phyloP scores from a whole-genome alignment of 805 yeast species.

The Myxozyma mucilagina region DNA sequence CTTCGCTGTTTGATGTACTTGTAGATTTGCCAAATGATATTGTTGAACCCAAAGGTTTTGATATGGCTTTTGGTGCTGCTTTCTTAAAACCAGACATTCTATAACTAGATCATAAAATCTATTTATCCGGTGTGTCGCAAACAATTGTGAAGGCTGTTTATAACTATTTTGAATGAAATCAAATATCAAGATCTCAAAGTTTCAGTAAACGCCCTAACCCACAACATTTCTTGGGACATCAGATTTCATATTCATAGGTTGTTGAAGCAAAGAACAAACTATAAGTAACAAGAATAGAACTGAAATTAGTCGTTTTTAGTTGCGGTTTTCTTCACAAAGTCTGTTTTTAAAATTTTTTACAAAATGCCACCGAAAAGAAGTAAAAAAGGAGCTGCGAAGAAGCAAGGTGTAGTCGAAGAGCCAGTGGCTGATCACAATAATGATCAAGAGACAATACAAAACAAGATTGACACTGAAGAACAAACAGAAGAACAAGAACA shows the following conservation, averaged over 20 bases:
- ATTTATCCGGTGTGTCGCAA: too few species aligned
- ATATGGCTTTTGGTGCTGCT: background rate
- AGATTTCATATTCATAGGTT: too few species aligned
- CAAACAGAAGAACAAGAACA: background rate
- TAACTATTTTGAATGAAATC: background rate
- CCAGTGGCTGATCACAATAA: background rate
- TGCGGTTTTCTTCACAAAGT: background rate
- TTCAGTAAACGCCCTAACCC: background rate
- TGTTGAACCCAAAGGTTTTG: background rate
- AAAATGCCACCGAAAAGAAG: conserved; percentile 2
- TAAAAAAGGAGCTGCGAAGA: background rate
- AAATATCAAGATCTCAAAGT: background rate
- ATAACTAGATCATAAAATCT: too few species aligned
- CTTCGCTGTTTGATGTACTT: background rate
- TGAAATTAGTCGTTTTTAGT: background rate
- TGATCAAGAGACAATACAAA: background rate
- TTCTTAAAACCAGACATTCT: conserved; percentile 5
- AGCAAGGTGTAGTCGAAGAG: background rate
- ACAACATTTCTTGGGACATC: background rate
- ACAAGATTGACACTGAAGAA: background rate
- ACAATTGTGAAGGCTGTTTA: too few species aligned
- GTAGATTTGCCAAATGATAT: background rate
- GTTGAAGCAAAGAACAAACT: background rate
- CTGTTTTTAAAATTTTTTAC: background rate
- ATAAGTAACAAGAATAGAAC: background rate